Evolutionary conservation across 345 rosid species (phyloP).

Genomic region (Eutrema heterophyllum): DNA sequence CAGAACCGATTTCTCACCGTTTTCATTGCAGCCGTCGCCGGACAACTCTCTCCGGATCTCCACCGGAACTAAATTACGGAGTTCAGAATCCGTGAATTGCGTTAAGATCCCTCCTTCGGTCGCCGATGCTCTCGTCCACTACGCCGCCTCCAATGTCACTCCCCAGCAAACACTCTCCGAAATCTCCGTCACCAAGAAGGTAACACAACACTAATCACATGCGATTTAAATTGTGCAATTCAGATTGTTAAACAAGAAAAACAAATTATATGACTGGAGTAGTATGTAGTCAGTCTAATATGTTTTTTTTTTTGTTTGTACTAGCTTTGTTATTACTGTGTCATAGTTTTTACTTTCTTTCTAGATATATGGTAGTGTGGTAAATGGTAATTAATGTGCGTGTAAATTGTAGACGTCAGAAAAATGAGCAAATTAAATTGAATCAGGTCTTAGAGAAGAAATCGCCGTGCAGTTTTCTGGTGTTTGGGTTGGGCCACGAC

Average conservation of each 20-base stretch:
- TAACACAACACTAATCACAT: constrained; percentile 15
- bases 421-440: not conserved
- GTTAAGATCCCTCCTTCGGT: constrained; percentile 59
- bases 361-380: no score
- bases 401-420: no score
- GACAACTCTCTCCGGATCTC: constrained; percentile 12
- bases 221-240: not conserved
- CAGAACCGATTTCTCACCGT: constrained; percentile 41
- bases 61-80: not conserved
- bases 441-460: constrained; percentile 44
- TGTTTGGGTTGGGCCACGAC: constrained; percentile 84
- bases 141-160: constrained; percentile 65
- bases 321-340: no score
- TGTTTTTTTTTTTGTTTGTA: no score
- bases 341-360: no score
- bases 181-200: constrained; percentile 61
- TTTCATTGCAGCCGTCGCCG: constrained; percentile 10
- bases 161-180: constrained; percentile 86
- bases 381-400: no score
- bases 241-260: no score
- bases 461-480: constrained; percentile 83
- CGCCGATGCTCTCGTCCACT: constrained; percentile 69
- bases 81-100: constrained; percentile 26
- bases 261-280: no score
- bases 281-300: no score